Evolutionary conservation across 306 rosid genomes (phyloP), one percentile per base, ranked within the genome.

Genomic region (Carpinus fangiana): DNA sequence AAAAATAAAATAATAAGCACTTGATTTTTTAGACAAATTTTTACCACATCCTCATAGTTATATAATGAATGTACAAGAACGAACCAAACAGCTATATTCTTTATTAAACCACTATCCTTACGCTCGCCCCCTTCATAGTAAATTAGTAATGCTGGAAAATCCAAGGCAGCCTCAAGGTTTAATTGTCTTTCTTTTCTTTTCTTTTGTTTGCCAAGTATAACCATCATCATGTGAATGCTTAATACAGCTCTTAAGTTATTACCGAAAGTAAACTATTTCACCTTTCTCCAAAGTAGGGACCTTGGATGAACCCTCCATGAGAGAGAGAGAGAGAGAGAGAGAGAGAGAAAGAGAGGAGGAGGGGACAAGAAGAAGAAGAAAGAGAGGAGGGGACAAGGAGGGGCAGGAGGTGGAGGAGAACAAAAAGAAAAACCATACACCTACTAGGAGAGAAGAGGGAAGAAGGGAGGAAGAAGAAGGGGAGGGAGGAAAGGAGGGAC

Each of bases 371-470:
- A 17, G n/a, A 17, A 0, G 28, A 8, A 21, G 48, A 5, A n/a
- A 51, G 59, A 26, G 12, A 7, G 2, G 26, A n/a, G 8, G 71
- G 65, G 16, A 5, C 31, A 20, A 7, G 23, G 17, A 34, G 73
- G 59, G 26, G 36, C n/a, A n/a, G 66, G 43, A 60, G 59, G 16
- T 18, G 67, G 18, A 51, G 67, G 76, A 51, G 79, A 73, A 18
- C 13, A 11, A 68, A 18, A 56, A 18, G 21, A 67, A 41, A 64
- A 20, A 36, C 4, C 12, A 3, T 21, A n/a, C 4, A 3, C 18
- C 59, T 62, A 43, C 47, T 1, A 46, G 54, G 45, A 21, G 78
- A 26, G 43, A 72, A 47, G 47, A 11, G 12, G 70, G 84, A 57
- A 70, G 85, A 48, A 82, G 9, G 41, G 70, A n/a, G n/a, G n/a